Percentiles rank a stretch among this genome's conserved stretches.
Evolutionary conservation across 2,329 filamentous ascomycete species (phyloP).

Genomic region (Phaeosphaeria sp.): DNA sequence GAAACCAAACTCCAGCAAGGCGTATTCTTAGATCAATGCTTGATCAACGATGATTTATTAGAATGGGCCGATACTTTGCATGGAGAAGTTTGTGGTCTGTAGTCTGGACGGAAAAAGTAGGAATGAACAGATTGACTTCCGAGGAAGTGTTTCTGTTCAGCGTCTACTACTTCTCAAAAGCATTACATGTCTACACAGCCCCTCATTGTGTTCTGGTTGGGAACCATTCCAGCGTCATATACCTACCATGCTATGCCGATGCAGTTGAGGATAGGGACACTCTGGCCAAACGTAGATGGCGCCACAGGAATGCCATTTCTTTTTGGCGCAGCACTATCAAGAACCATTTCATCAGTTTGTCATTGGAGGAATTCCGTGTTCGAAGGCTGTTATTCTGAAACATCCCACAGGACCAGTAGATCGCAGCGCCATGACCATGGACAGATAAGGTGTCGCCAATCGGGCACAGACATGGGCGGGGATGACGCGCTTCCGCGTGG

Average conservation of each 20-base stretch:
- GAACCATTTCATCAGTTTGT: no score
- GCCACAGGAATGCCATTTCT: neutral
- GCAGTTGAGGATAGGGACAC: neutral
- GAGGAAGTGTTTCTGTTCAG: constrained; percentile 26
- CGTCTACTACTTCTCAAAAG: constrained; percentile 6
- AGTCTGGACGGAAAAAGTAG: constrained; percentile 28
- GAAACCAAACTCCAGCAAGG: constrained; percentile 15
- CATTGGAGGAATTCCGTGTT: no score
- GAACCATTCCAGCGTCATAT: constrained; percentile 1
- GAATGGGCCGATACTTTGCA: neutral
- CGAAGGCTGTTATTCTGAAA: no score
- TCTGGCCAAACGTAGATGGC: neutral
- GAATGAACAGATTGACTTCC: constrained; percentile 28
- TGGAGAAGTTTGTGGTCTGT: constrained; percentile 20
- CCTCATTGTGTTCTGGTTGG: neutral
- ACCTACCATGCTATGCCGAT: neutral
- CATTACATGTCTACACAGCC: constrained; percentile 14
- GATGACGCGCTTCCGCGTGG: neutral
- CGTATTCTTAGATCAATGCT: constrained; percentile 22
- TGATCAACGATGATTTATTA: constrained; percentile 17
- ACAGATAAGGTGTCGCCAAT: neutral
- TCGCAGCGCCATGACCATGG: neutral
- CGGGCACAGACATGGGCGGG: neutral
- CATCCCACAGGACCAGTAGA: no score
- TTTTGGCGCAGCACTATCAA: no score